phyloP scores from a whole-genome alignment of 805 yeast genomes.

The Metschnikowia cubensis region DNA sequence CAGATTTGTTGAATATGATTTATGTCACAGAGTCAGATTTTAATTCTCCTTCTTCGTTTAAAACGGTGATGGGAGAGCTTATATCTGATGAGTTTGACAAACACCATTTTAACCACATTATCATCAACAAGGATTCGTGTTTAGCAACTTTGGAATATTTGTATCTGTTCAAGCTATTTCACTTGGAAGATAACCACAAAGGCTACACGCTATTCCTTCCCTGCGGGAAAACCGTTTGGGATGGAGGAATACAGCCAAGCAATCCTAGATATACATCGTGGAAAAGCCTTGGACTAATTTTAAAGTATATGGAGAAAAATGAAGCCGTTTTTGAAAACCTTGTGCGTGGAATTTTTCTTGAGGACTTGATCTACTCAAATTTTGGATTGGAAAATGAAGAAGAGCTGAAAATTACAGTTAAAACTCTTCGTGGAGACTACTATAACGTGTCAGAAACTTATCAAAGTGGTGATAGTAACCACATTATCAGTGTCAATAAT shows the following conservation, averaged over 20 bases:
- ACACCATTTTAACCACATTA: conserved; percentile 24
- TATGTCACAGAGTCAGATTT: conserved; percentile 60
- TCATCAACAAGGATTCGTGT: conserved; percentile 43
- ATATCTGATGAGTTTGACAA: conserved; percentile 31
- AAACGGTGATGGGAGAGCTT: conserved; percentile 54
- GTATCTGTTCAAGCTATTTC: conserved; percentile 47
- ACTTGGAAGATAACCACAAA: conserved; percentile 45
- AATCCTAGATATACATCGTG: conserved; percentile 44
- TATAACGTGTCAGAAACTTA: conserved; percentile 21
- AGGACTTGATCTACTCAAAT: conserved; percentile 67
- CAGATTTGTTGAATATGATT: conserved; percentile 61
- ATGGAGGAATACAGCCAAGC: conserved; percentile 4
- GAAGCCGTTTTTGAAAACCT: conserved; percentile 47
- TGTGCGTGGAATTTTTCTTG: conserved; percentile 55
- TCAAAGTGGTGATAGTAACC: conserved; percentile 20
- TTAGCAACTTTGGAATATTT: conserved; percentile 61
- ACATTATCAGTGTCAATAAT: conserved; percentile 27
- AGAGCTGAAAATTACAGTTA: conserved; percentile 12
- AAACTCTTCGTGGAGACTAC: conserved; percentile 27
- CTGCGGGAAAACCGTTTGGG: conserved; percentile 42
- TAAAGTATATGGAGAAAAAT: conserved; percentile 54
- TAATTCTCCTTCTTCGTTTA: conserved; percentile 58
- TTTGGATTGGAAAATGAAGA: conserved; percentile 29
- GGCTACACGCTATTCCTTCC: conserved; percentile 83
- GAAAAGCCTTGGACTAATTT: conserved; percentile 56